Percentiles rank a stretch among this genome's conserved stretches.
Conservation (phyloP, 495 filamentous ascomycete genomes). For the Xylaria bambusicola region DNA sequence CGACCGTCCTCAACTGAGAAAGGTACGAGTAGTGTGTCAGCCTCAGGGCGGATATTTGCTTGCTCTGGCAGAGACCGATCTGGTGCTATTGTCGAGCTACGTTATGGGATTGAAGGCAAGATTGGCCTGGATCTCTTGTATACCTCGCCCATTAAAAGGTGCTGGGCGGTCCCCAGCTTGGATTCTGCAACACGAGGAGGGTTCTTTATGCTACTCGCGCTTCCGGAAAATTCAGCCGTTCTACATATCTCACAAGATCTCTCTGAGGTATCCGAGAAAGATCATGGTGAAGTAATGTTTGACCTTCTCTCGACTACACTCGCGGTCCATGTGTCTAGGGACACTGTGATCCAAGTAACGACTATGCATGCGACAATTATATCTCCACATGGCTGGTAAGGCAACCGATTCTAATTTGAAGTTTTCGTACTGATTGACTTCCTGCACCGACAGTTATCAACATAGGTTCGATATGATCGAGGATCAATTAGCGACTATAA, state of each 20-base stretch:
- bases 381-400: slow-evolving; percentile 30
- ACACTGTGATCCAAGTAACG: slow-evolving; percentile 58
- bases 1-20: not conserved
- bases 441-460: slow-evolving; percentile 26
- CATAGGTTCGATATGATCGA: slow-evolving; percentile 29
- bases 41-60: slow-evolving; percentile 58
- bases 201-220: slow-evolving; percentile 50
- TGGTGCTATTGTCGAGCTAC: slow-evolving; percentile 68
- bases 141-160: slow-evolving; percentile 40
- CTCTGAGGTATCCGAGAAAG: slow-evolving; percentile 32
- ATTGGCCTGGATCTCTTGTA: slow-evolving; percentile 58
- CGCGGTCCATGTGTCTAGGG: slow-evolving; percentile 39
- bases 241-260: slow-evolving; percentile 43
- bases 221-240: slow-evolving; percentile 46
- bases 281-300: slow-evolving; percentile 46
- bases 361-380: slow-evolving; percentile 46
- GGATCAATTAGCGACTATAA: slow-evolving; percentile 26
- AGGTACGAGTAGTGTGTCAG: not conserved
- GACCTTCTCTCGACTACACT: slow-evolving; percentile 57
- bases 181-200: slow-evolving; percentile 23
- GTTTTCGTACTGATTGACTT: slow-evolving; percentile 11
- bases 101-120: slow-evolving; percentile 70
- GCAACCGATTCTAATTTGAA: not conserved
- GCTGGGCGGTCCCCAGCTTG: slow-evolving; percentile 45
- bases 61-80: slow-evolving; percentile 58